Conservation (phyloP, 129 eudicot species). For the Flaveria ramosissima region DNA sequence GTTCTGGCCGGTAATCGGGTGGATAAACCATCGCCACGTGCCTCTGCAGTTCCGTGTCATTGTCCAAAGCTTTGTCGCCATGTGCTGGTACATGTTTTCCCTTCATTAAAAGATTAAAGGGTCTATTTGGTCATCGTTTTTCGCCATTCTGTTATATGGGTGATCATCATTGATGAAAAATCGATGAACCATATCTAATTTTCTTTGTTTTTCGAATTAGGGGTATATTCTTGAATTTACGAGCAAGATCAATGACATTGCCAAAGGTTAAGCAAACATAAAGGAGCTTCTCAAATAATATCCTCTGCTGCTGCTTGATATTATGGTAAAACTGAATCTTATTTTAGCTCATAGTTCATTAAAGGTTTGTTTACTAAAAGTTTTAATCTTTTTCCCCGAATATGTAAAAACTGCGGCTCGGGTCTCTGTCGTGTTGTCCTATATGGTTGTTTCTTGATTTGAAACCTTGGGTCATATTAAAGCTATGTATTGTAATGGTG, state of each 20-base stretch:
- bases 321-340: conserved; percentile 8
- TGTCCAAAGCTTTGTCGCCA: conserved; percentile 78
- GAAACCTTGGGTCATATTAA: not conserved
- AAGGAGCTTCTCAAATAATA: conserved; percentile 27
- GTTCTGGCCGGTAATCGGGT: conserved; percentile 95
- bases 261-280: conserved; percentile 44
- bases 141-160: too few species aligned
- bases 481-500: conserved; percentile 24
- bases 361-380: not conserved
- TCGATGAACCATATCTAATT: not conserved
- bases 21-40: conserved; percentile 88
- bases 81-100: conserved; percentile 61
- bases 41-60: conserved; percentile 92
- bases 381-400: not conserved
- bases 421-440: not conserved
- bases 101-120: not conserved
- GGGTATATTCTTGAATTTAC: conserved; percentile 90
- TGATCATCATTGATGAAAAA: not conserved
- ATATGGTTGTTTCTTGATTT: not conserved
- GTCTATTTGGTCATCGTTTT: not conserved
- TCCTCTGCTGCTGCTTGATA: conserved; percentile 17
- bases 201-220: conserved; percentile 32
- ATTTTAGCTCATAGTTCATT: conserved; percentile 7
- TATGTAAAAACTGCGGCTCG: conserved; percentile 1
- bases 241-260: conserved; percentile 64